Evolutionary conservation across 2,329 filamentous ascomycete species (phyloP).

Genomic region (Thelonectria olida): DNA sequence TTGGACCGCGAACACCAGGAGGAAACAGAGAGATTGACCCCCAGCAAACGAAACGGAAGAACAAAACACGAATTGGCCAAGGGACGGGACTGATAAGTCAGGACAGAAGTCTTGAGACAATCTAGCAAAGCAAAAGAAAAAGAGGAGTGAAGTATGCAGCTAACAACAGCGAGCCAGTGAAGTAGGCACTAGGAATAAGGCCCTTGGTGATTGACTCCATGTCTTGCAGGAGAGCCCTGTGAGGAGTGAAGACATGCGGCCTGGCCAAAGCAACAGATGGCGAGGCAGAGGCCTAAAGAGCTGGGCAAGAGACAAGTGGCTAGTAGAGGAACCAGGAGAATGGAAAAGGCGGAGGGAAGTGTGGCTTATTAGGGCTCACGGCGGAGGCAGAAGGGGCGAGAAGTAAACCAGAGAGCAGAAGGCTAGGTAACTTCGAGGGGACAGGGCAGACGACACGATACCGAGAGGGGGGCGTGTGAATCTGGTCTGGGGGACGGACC

Average conservation of each 20-base stretch:
- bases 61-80: constrained; percentile 1
- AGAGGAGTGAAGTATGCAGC: constrained; percentile 22
- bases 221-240: constrained; percentile 27
- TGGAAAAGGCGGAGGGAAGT: constrained; percentile 11
- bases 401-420: constrained; percentile 22
- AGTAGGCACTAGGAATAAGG: constrained; percentile 24
- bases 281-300: constrained; percentile 30
- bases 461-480: constrained; percentile 34
- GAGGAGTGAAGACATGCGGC: constrained; percentile 28
- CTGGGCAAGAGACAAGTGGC: constrained; percentile 31
- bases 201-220: constrained; percentile 20
- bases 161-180: constrained; percentile 20
- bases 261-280: constrained; percentile 10
- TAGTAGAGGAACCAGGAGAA: constrained; percentile 22
- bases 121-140: constrained; percentile 4
- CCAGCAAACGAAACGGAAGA: background rate
- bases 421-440: too few species aligned
- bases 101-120: background rate
- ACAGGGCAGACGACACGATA: constrained; percentile 28
- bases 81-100: background rate
- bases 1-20: constrained; percentile 24
- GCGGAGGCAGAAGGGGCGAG: constrained; percentile 20
- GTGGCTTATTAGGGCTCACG: constrained; percentile 31
- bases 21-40: constrained; percentile 10
- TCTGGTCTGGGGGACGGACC: constrained; percentile 14